These are phyloP conservation scores for Pythium plurisporium DNA, from an alignment of 352 stramenopile genomes.

Conservation along the genomic window DNA sequence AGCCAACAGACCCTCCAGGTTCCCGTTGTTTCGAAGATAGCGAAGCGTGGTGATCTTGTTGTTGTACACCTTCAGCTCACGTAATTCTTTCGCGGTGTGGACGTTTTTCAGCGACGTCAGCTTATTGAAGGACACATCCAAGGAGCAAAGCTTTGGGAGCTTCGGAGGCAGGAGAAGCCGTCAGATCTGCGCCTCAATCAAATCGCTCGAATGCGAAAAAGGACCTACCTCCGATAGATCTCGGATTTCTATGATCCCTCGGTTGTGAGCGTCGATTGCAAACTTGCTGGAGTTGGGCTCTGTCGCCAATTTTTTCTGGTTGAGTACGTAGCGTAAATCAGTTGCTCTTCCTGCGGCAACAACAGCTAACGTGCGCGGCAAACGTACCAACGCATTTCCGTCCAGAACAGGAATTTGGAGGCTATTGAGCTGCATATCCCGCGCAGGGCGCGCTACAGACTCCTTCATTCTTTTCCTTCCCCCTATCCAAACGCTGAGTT, in stretches of 20 bases:
- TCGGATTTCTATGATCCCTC: constrained; percentile 47
- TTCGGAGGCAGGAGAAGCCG: too few species aligned
- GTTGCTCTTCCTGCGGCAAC: too few species aligned
- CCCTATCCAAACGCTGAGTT: neutral
- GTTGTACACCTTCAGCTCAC: constrained; percentile 80
- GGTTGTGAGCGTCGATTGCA: constrained; percentile 74
- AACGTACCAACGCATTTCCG: constrained; percentile 14
- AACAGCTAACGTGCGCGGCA: too few species aligned
- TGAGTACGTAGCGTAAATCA: neutral
- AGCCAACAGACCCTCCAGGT: constrained; percentile 60
- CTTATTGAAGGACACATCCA: constrained; percentile 80
- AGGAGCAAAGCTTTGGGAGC: constrained; percentile 63
- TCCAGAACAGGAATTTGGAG: constrained; percentile 15
- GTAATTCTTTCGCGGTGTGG: constrained; percentile 52
- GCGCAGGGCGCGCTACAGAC: neutral
- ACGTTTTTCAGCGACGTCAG: constrained; percentile 54
- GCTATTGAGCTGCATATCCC: neutral
- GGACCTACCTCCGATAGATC: constrained; percentile 64
- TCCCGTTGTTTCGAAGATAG: constrained; percentile 50
- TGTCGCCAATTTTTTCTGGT: constrained; percentile 31
- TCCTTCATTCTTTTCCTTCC: neutral
- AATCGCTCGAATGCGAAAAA: too few species aligned
- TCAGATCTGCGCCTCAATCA: too few species aligned
- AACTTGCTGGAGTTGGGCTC: constrained; percentile 82
- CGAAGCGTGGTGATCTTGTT: constrained; percentile 57